Base-by-base conservation (phyloP, 2,329 filamentous ascomycete species). In the Colletotrichum musicola region DNA sequence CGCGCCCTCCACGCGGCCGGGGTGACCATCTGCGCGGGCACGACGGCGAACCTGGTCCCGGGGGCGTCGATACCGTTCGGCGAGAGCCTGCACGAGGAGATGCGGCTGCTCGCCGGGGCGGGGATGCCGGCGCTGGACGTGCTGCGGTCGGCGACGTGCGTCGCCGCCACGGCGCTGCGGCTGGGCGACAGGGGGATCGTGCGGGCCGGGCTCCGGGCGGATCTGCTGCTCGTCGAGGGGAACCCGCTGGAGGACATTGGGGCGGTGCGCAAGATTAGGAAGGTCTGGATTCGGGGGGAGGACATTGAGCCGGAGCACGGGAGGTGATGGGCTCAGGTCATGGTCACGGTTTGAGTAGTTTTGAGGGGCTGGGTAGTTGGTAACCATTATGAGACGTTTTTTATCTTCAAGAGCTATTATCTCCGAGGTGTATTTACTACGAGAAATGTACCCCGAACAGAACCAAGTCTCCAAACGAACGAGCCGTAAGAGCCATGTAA, bases 11-110 rank as follows among this genome's bases (percentile, higher is more conserved):
- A 76, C 60, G 44, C 63, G 5, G 75, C 76, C 4, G 76, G 77
- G 7, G 74, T 78, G 20, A 69, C 72, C 5, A 75, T 80, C 30
- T 68, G 76, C 16, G 75, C 75, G 7, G 78, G 78, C 4, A 78
- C 77, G n/a, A 76, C 77, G 18, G 71, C 77, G n/a, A 74, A 73
- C 56, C 42, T 65, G 64, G 71, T 38, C 56, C 72, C 30, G 2
- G 56, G 51, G 1, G 10, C 25, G 3, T 7, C 35, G 14, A 56
- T 73, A 2, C 62, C 71, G 5, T 71, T 74, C 38, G 73, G 73
- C 20, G 30, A 62, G 55, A 70, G 62, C 14, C 51, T 75, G n/a
- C 74, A 75, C 62, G 64, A 71, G 18, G 74, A 76, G 64, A 54
- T 76, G 60, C 55, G 62, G 20, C 64, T 75, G 9, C 65, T 75